phyloP scores from a whole-genome alignment of 305 asterid genomes.

The Fraxinus xanthoxyloides region DNA sequence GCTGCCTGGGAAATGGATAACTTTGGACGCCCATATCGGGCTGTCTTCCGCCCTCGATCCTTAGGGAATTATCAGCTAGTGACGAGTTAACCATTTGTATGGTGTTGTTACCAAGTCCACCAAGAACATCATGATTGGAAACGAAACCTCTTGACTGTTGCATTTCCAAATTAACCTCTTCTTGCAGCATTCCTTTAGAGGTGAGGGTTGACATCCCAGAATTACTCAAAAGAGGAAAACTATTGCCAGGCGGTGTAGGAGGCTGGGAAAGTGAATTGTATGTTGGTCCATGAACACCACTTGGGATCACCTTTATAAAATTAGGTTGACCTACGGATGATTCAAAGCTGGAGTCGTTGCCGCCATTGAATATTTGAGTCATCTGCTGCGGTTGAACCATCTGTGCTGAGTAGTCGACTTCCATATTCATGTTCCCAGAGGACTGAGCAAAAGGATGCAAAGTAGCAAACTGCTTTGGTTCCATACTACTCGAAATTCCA shows the following conservation, averaged over 20 bases:
- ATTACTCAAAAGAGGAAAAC: conserved; percentile 28
- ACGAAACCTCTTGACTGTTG: background rate
- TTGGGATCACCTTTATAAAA: conserved; percentile 21
- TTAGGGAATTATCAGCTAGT: conserved; percentile 25
- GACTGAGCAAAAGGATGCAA: conserved; percentile 51
- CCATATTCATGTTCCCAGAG: conserved; percentile 41
- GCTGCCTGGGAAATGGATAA: conserved; percentile 31
- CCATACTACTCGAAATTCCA: conserved; percentile 84
- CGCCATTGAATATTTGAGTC: conserved; percentile 39
- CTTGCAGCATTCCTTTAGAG: conserved; percentile 24
- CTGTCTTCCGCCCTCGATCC: conserved; percentile 41
- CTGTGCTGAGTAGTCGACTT: conserved; percentile 39
- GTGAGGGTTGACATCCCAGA: conserved; percentile 33
- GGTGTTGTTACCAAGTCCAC: background rate
- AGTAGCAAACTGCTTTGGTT: conserved; percentile 65
- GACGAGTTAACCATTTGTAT: background rate
- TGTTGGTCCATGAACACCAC: conserved; percentile 22
- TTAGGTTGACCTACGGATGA: conserved; percentile 43
- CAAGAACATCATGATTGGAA: background rate
- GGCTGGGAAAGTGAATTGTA: conserved; percentile 46
- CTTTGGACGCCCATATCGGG: conserved; percentile 35
- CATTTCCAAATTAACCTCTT: background rate
- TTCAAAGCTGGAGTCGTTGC: conserved; percentile 30
- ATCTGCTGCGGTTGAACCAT: conserved; percentile 46
- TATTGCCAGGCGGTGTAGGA: conserved; percentile 13